Percentiles rank a stretch among this genome's conserved stretches.
Evolutionary conservation across 192 early-diverging fungal genomes (phyloP).

Genomic region (Coemansia sp.): DNA sequence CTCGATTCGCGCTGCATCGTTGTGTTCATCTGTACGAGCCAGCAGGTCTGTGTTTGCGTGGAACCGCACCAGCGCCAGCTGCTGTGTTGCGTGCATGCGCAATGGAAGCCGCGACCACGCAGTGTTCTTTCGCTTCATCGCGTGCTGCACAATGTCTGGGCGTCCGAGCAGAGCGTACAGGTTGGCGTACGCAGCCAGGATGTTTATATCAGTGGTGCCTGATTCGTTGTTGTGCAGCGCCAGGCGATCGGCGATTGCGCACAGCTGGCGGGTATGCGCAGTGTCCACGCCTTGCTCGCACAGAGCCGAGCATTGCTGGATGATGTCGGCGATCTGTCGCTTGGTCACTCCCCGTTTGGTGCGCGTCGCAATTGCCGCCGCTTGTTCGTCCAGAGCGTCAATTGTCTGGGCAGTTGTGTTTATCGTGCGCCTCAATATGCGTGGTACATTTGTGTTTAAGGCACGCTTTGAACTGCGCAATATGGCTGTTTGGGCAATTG

Average conservation of each 20-base stretch:
- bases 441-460: neutral
- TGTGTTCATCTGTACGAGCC: neutral
- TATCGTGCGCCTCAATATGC: neutral
- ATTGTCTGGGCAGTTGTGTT: neutral
- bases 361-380: neutral
- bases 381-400: slow-evolving; percentile 1
- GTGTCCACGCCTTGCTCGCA: neutral
- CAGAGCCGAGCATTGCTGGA: neutral
- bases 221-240: neutral
- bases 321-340: slow-evolving; percentile 3
- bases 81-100: slow-evolving; percentile 22
- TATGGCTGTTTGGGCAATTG: neutral
- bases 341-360: neutral
- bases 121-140: slow-evolving; percentile 4
- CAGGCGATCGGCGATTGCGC: slow-evolving; percentile 26
- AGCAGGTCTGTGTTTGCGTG: slow-evolving; percentile 4
- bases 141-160: slow-evolving; percentile 41
- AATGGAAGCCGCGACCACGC: slow-evolving; percentile 24
- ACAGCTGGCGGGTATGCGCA: slow-evolving; percentile 11
- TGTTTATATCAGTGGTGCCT: neutral
- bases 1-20: neutral
- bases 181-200: slow-evolving; percentile 25
- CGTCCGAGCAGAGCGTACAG: slow-evolving; percentile 42
- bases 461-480: neutral
- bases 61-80: slow-evolving; percentile 31